Evolutionary conservation across 495 filamentous ascomycete genomes (phyloP), one percentile per base, ranked within the genome.

Genomic region (Elasticomyces elasticus): DNA sequence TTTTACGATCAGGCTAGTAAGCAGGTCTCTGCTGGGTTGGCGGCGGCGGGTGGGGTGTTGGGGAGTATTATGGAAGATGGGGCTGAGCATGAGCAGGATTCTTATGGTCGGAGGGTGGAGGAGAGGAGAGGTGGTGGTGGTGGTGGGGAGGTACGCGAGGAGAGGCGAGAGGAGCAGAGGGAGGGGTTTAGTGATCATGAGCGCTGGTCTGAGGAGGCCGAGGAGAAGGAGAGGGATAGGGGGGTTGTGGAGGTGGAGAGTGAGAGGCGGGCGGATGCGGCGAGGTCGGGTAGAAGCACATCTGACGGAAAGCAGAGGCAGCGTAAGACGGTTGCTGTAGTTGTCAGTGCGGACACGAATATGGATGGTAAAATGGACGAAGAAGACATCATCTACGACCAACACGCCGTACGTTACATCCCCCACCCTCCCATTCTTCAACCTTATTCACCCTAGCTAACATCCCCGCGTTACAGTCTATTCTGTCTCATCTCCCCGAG

Each of bases 21-120:
- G 66, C 82, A 77, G 47, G 83, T 94, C 22, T 80, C 77, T 0
- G 87, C 87, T 11, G 84, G 89, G 0, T 72, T 95, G 54, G 84
- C 86, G 9, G 89, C 89, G 24, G 88, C 87, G n/a, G 86, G 88
- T 6, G 83, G 82, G 19, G 87, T 84, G n/a, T 71, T 96, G 52
- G 83, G 84, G 30, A 82, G 86, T 12, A 95, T 95, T 40, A 76
- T 83, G 35, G 89, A 95, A 66, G 88, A 49, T 15, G 33, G 20
- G 24, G 46, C 90, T 62, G 81, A 88, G 61, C 83, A 80, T 61
- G 13, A 17, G 5, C 79, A 79, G 28, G 85, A 82, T 48, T 92
- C 83, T 69, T 85, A 81, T 54, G 87, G 94, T 85, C 94, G 61
- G 86, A 90, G 67, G 82, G 3, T 5, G 5, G 19, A 4, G 35